Evolutionary conservation across 805 yeast species (phyloP).

Genomic region (Alloascoidea hylecoeti): DNA sequence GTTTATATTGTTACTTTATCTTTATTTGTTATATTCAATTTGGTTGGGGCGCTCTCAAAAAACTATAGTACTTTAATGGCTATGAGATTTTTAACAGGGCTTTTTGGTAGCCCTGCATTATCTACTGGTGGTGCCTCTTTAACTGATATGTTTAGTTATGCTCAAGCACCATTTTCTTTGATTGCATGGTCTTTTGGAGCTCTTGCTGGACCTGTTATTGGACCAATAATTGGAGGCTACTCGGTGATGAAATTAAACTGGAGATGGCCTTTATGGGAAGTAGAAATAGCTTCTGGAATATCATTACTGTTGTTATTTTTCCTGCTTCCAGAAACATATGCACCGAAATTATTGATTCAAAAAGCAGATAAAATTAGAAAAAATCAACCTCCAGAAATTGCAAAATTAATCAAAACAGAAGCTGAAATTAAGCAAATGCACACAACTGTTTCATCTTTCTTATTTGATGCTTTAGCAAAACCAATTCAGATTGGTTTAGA

Average conservation of each 20-base stretch:
- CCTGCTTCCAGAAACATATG: conserved; percentile 37
- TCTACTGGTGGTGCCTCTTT: conserved; percentile 39
- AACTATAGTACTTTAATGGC: conserved; percentile 22
- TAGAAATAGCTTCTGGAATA: conserved; percentile 22
- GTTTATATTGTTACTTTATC: conserved; percentile 35
- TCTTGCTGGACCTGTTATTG: conserved; percentile 30
- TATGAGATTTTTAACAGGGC: conserved; percentile 30
- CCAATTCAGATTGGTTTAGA: conserved; percentile 16
- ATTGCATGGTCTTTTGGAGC: conserved; percentile 34
- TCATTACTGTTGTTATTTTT: conserved; percentile 20
- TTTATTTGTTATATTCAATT: conserved; percentile 28
- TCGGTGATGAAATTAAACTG: conserved; percentile 43
- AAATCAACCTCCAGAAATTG: conserved; percentile 27
- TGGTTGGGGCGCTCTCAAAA: conserved; percentile 25
- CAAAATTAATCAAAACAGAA: conserved; percentile 2
- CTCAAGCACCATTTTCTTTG: conserved; percentile 27
- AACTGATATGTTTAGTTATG: conserved; percentile 25
- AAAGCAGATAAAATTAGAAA: conserved; percentile 34
- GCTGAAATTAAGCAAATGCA: conserved; percentile 1
- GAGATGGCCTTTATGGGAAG: conserved; percentile 23
- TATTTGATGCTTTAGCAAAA: not conserved
- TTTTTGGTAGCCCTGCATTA: conserved; percentile 32
- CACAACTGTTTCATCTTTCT: not conserved
- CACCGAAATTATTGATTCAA: conserved; percentile 28
- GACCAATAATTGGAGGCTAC: conserved; percentile 36